Evolutionary conservation across 2,329 filamentous ascomycete species (phyloP).

Genomic region (Diaporthe vaccinii): DNA sequence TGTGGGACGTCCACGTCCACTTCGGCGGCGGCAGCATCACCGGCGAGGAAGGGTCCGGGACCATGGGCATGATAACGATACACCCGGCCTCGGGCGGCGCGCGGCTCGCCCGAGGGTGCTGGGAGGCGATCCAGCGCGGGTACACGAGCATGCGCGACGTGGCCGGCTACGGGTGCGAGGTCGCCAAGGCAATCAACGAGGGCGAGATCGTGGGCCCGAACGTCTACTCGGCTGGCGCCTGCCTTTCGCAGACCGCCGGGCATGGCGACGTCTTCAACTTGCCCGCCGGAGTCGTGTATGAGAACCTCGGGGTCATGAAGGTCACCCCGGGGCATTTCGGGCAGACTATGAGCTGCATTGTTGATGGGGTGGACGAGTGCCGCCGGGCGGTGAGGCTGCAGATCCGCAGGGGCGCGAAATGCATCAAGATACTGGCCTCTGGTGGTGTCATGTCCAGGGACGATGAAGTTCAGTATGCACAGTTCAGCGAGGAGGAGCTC

Average conservation of each 20-base stretch:
- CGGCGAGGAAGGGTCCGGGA: slow-evolving; percentile 40
- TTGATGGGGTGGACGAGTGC: slow-evolving; percentile 58
- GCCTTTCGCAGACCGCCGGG: slow-evolving; percentile 52
- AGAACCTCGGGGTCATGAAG: slow-evolving; percentile 51
- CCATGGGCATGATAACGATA: slow-evolving; percentile 44
- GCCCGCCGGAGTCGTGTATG: slow-evolving; percentile 52
- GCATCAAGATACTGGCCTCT: slow-evolving; percentile 57
- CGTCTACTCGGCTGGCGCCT: slow-evolving; percentile 51
- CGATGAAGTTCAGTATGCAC: slow-evolving; percentile 54
- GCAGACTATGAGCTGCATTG: slow-evolving; percentile 46
- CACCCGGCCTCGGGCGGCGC: slow-evolving; percentile 52
- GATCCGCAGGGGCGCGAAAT: slow-evolving; percentile 55
- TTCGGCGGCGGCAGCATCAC: slow-evolving; percentile 46
- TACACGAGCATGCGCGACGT: slow-evolving; percentile 54
- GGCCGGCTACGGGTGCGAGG: slow-evolving; percentile 51
- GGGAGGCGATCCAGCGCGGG: slow-evolving; percentile 54
- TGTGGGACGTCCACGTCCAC: slow-evolving; percentile 53
- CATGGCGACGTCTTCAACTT: slow-evolving; percentile 53
- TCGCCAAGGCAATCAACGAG: slow-evolving; percentile 49
- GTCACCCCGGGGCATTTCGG: slow-evolving; percentile 50
- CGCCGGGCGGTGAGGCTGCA: slow-evolving; percentile 55
- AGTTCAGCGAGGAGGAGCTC: slow-evolving; percentile 57
- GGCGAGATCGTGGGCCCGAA: slow-evolving; percentile 51
- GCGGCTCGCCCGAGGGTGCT: slow-evolving; percentile 50
- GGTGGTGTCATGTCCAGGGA: slow-evolving; percentile 56